Base-by-base conservation (phyloP, 2,329 filamentous ascomycete species). In the Fusarium sp. region DNA sequence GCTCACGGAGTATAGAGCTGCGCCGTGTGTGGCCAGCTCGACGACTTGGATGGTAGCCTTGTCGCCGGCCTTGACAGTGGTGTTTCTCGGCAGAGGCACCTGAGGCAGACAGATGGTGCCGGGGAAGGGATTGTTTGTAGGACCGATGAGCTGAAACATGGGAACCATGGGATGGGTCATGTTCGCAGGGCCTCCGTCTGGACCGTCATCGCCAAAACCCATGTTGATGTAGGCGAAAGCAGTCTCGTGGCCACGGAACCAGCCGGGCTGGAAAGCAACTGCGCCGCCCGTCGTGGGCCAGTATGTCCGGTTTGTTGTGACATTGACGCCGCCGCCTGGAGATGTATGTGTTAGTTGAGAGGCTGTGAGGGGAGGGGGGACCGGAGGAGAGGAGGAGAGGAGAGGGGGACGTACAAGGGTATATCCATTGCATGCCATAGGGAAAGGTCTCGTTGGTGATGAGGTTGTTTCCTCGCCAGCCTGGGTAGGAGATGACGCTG, bases 401-500 rank as follows among this genome's bases (percentile, higher is more conserved):
- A 9, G 14, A 80, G 19, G 35, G 5, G 11, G 14, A 80, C 91
- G 79, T 81, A 97, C 93, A 97, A 76, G 93, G 93, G 80, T 96
- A 97, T 74, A 88, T 87, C 93, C 93, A 97, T 79, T 96, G 90
- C 91, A 95, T 94, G 77, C 93, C 93, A 67, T 91, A 96, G 2
- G 93, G 93, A 68, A 86, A 95, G 1, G 84, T 87, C 3, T 85
- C 86, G 74, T 92, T 96, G 38, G 88, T 90, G 72, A 89, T 84
- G 61, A 96, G 84, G 73, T 92, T 96, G 80, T 96, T 88, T 64
- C 92, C 93, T 83, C 93, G 80, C 88, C 90, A 94, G 66, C 90
- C 91, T 0, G 92, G 93, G 72, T 96, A 96, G 61, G 88, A 88
- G 74, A 96, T 89, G 72, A 96, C 84, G n/a, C 84, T 90, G 74